Base-by-base conservation (phyloP, 495 filamentous ascomycete genomes). In the Haplographium delicatum region DNA sequence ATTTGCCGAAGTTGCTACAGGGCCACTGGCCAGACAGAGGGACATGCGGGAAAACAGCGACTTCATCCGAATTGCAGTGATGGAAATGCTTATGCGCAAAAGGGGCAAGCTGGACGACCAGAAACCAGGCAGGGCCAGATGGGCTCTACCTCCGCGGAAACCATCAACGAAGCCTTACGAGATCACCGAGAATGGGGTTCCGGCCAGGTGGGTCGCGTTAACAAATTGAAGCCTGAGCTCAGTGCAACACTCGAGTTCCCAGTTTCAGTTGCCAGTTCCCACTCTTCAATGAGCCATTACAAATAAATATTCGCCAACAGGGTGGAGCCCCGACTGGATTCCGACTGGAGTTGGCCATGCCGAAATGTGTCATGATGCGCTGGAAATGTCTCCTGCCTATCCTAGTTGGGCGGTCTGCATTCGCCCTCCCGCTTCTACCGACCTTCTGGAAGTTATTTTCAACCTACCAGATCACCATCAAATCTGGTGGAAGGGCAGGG, bases 81-180 rank as follows among this genome's bases (percentile, higher is more conserved):
- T 96, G 60, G 93, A 98, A 68, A 95, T 96, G 86, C 88, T 91
- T 51, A 98, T 98, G 93, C 84, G 91, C 25, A 83, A 88, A 58
- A 78, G 75, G 37, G 93, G 93, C 37, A 97, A 98, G 68, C 70
- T 98, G 49, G 87, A 89, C 57, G 86, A 91, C 39, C 83, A 84
- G 39, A 80, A 81, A n/a, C 84, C 85, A 33, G 88, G 90, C 8
- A 79, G 84, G 43, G 93, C 93, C 31, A 81, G 81, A 51, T 81
- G 93, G 65, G 88, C 87, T 66, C 70, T 98, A n/a, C 91, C 91
- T 30, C 89, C 93, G 18, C 77, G 93, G 60, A 86, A 86, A 63
- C 62, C 69, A 15, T 69, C 68, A 53, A 66, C 71, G 24, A 73
- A 65, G 51, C 70, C 70, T 13, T 80, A 80, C 56, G 70, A 69